phyloP scores from a whole-genome alignment of 2,329 filamentous ascomycete genomes.

The Leptodontidium sp. region DNA sequence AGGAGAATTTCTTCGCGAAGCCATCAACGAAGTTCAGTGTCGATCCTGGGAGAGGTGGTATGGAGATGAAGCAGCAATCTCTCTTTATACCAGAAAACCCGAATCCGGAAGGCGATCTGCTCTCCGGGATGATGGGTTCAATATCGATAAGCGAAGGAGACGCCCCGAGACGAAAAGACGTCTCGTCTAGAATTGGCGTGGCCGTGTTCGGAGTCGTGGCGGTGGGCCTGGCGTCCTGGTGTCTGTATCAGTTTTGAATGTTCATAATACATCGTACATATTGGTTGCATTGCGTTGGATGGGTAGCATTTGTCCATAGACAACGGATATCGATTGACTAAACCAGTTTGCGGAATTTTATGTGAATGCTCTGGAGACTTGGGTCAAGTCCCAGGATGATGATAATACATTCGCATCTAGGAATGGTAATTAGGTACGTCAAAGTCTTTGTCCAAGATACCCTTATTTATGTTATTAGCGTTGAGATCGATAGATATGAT shows the following conservation, averaged over 20 bases:
- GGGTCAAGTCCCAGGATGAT: too few species aligned
- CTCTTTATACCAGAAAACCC: constrained; percentile 17
- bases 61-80: constrained; percentile 16
- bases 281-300: constrained; percentile 3
- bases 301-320: constrained; percentile 1
- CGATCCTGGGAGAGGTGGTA: background rate
- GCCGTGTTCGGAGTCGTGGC: constrained; percentile 4
- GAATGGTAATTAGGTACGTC: too few species aligned
- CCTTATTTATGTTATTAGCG: too few species aligned
- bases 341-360: background rate
- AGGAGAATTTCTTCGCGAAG: constrained; percentile 59
- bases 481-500: too few species aligned
- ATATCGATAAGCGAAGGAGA: constrained; percentile 14
- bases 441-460: too few species aligned
- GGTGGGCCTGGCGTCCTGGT: constrained; percentile 3
- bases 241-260: constrained; percentile 11
- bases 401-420: too few species aligned
- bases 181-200: background rate
- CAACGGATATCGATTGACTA: background rate
- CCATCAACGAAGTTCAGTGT: background rate
- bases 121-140: constrained; percentile 5
- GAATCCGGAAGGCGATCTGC: constrained; percentile 16
- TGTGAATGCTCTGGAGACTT: too few species aligned
- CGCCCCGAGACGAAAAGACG: background rate
- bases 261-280: background rate